Evolutionary conservation across 768 basidiomycete genomes (phyloP), one percentile per base, ranked within the genome.

Genomic region (Megacollybia marginata): DNA sequence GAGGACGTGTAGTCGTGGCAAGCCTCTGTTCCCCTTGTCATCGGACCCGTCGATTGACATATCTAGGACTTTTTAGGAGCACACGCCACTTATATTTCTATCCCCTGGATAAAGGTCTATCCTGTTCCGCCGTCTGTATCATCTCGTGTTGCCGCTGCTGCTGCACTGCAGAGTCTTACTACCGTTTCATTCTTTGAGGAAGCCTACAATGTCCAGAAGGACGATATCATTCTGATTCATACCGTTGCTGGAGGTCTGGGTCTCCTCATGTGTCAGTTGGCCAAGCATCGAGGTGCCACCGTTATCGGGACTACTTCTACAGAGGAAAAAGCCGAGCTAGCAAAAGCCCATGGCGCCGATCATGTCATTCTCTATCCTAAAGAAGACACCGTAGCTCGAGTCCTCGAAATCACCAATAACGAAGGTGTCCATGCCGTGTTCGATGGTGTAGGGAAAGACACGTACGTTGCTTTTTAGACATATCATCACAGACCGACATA

Each of bases 391-490:
- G 85, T 90, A 10, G 61, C 83, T 56, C 75, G 82, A 42, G 88
- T 89, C 12, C 62, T 85, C 49, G 82, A 88, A 57, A 66, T 92
- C 46, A 92, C 91, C 0, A 79, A 80, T 40, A 88, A 88, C 7
- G 74, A 82, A 54, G 89, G 91, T n/a, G 88, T 92, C 5, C 79
- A 95, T 54, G 94, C 81, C 13, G 78, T 92, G 31, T 95, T 87
- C 59, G 95, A 99, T 59, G 95, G 95, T 28, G 92, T 99, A 15
- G 95, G 95, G 1, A 94, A 89, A 70, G 88, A 92, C 63, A 97
- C 93, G 79, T 95, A 67, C 51, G 87, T 74, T 20, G 4, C 46
- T n/a, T 33, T 33, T 13, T 11, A 34, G 43, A 12, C 16, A 12
- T n/a, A 20, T 13, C 12, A 44, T 44, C 44, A 9, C 15, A 28